These are phyloP conservation scores for Sphaerulina musiva DNA, from an alignment of 2,329 filamentous ascomycete genomes.

Conservation along the genomic window DNA sequence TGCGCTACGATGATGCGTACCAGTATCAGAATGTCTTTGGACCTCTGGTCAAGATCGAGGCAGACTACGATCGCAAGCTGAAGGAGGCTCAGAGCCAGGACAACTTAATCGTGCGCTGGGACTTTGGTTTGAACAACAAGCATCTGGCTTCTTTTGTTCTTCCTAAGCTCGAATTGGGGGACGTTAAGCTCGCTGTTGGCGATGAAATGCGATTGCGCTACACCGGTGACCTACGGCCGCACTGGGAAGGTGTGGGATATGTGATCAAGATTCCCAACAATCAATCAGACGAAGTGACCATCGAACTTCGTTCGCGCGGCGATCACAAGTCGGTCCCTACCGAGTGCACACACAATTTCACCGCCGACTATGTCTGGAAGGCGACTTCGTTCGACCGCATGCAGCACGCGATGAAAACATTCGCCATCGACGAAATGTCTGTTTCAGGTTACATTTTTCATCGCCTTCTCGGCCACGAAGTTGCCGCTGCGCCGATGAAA, in stretches of 20 bases:
- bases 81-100: conserved; percentile 98
- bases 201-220: conserved; percentile 98
- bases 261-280: conserved; percentile 99
- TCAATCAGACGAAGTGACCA: conserved; percentile 92
- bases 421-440: conserved; percentile 95
- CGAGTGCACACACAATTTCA: conserved; percentile 96
- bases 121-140: conserved; percentile 93
- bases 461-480: conserved; percentile 88
- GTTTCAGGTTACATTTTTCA: conserved; percentile 99
- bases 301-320: conserved; percentile 87
- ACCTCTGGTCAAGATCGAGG: conserved; percentile 96
- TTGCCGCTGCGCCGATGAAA: conserved; percentile 91
- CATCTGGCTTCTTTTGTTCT: conserved; percentile 91
- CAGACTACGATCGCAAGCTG: conserved; percentile 96
- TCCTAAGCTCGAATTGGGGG: conserved; percentile 92
- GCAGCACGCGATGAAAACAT: conserved; percentile 99
- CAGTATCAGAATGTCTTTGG: conserved; percentile 99
- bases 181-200: conserved; percentile 94
- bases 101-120: conserved; percentile 88
- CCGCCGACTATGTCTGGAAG: conserved; percentile 98
- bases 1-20: conserved; percentile 94
- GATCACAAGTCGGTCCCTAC: conserved; percentile 95
- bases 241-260: conserved; percentile 97
- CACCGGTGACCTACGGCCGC: conserved; percentile 81
- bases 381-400: conserved; percentile 98